phyloP scores from a whole-genome alignment of 495 filamentous ascomycete genomes.

The Achaetomiella virescens region DNA sequence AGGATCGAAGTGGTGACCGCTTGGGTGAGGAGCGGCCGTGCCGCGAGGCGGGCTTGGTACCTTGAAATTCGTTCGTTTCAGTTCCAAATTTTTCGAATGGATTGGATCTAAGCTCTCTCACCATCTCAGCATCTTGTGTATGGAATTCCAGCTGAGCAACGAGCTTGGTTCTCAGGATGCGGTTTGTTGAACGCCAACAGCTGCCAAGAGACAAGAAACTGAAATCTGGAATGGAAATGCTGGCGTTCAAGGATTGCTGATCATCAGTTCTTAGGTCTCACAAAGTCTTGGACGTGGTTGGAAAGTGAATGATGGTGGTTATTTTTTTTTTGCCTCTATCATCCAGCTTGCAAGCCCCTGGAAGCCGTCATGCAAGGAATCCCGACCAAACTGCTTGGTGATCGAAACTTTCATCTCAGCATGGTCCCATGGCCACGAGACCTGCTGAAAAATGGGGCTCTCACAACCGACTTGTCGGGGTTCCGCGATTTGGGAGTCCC shows the following conservation, averaged over 20 bases:
- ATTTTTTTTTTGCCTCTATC: not conserved
- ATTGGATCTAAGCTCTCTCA: not conserved
- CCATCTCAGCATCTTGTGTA: conserved; percentile 8
- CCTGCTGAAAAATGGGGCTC: conserved; percentile 9
- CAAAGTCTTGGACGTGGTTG: not conserved
- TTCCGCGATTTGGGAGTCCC: too few relatives aligned
- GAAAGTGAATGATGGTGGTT: not conserved
- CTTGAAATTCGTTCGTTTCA: conserved; percentile 35
- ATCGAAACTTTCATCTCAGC: conserved; percentile 1
- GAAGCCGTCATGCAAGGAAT: not conserved
- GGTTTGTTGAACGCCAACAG: not conserved
- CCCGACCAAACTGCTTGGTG: not conserved
- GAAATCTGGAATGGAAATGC: not conserved
- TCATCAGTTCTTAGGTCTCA: not conserved
- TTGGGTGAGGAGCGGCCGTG: conserved; percentile 80
- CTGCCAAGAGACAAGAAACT: not conserved
- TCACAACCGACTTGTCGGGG: not conserved
- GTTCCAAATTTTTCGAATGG: not conserved
- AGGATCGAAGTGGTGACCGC: conserved; percentile 79
- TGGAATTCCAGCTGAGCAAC: not conserved
- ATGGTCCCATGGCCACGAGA: conserved; percentile 8
- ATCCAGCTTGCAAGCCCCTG: not conserved
- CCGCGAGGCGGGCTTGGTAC: conserved; percentile 81
- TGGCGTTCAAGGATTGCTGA: not conserved
- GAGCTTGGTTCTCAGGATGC: not conserved